phyloP scores from a whole-genome alignment of 495 filamentous ascomycete species.

The Annulohypoxylon bovei region DNA sequence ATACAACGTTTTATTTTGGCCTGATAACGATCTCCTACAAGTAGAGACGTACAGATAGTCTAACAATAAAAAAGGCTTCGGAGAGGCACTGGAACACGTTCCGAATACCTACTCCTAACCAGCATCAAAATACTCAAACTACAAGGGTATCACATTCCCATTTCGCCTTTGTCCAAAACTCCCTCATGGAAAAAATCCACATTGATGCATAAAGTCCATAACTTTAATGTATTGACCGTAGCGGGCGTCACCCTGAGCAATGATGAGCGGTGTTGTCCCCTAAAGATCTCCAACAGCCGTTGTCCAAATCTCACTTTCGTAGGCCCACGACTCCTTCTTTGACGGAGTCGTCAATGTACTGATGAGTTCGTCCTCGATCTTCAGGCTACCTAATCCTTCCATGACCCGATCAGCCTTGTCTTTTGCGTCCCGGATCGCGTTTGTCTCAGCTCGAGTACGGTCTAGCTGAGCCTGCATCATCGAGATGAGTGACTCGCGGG shows the following conservation, averaged over 20 bases:
- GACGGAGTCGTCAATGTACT: slow-evolving; percentile 16
- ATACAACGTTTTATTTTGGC: slow-evolving; percentile 1
- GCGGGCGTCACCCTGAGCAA: background rate
- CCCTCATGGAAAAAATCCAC: background rate
- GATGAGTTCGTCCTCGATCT: slow-evolving; percentile 41
- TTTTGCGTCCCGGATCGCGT: slow-evolving; percentile 75
- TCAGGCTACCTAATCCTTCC: slow-evolving; percentile 66
- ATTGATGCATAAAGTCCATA: background rate
- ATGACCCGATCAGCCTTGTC: slow-evolving; percentile 76
- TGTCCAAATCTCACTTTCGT: slow-evolving; percentile 20
- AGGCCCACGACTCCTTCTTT: slow-evolving; percentile 22
- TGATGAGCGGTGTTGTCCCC: background rate
- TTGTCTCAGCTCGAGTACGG: slow-evolving; percentile 76
- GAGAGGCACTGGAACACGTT: background rate
- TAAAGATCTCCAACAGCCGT: slow-evolving; percentile 12
- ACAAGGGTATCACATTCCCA: background rate
- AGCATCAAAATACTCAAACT: too few relatives aligned
- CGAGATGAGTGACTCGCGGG: slow-evolving; percentile 85
- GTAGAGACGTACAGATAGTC: background rate
- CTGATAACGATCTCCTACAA: slow-evolving; percentile 4
- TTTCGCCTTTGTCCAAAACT: background rate
- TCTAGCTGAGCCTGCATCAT: slow-evolving; percentile 93
- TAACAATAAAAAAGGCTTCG: background rate
- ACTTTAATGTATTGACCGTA: background rate
- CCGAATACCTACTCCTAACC: background rate